phyloP scores from a whole-genome alignment of 2,329 filamentous ascomycete genomes.

The Exophiala phaeomuriformis region DNA sequence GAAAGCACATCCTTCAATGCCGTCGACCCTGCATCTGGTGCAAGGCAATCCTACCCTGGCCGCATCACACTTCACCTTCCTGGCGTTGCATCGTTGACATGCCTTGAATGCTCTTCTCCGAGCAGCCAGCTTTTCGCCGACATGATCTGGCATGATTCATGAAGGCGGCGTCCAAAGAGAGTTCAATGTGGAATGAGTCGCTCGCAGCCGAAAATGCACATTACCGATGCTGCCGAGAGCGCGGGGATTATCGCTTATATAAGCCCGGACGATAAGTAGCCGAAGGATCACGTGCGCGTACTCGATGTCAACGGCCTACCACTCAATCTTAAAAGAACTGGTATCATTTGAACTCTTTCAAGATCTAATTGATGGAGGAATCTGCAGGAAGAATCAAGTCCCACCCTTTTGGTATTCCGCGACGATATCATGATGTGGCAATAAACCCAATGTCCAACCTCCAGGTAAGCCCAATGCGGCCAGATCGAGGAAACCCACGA shows the following conservation, averaged over 20 bases:
- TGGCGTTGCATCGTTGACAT: slow-evolving; percentile 11
- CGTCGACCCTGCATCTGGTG: slow-evolving; percentile 6
- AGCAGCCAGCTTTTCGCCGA: neutral
- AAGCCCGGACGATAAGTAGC: neutral
- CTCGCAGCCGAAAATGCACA: neutral
- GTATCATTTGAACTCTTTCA: neutral
- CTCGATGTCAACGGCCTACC: neutral
- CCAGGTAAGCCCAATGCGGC: no score
- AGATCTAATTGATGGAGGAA: neutral
- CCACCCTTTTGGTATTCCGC: no score
- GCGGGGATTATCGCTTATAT: neutral
- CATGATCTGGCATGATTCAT: neutral
- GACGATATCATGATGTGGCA: no score
- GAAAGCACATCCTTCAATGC: neutral
- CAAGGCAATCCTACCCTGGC: slow-evolving; percentile 9
- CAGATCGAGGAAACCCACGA: no score
- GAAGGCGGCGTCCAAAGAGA: neutral
- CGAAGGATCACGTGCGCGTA: neutral
- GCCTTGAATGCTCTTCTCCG: slow-evolving; percentile 12
- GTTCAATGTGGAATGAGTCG: no score
- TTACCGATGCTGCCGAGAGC: neutral
- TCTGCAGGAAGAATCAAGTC: no score
- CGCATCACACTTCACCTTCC: slow-evolving; percentile 14
- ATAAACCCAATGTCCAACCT: no score
- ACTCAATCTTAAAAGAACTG: neutral